Conservation (phyloP, 371 early-diverging fungal species). For the Rhizopus sp. region DNA sequence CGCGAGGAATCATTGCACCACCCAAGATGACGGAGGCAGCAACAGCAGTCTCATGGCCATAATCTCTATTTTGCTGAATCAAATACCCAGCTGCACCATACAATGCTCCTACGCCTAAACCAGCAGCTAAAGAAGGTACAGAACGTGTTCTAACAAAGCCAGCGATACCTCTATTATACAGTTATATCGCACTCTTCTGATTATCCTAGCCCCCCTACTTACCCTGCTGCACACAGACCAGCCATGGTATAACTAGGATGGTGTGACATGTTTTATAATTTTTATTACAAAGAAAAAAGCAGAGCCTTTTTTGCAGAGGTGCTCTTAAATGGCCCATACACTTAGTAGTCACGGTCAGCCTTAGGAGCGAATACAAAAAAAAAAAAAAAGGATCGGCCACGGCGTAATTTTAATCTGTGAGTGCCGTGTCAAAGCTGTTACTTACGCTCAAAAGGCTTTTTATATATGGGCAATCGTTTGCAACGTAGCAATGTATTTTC, state of each 20-base stretch:
- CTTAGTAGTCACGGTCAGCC: too few relatives aligned
- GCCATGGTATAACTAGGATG: slow-evolving; percentile 56
- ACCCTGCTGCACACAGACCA: slow-evolving; percentile 48
- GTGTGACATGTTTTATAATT: slow-evolving; percentile 33
- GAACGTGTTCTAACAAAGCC: slow-evolving; percentile 64
- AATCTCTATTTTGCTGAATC: slow-evolving; percentile 62
- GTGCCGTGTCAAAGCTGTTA: too few relatives aligned
- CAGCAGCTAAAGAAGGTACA: slow-evolving; percentile 65
- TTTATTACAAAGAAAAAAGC: slow-evolving; percentile 1
- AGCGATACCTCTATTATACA: slow-evolving; percentile 52
- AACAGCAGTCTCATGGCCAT: slow-evolving; percentile 66
- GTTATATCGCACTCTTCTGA: background rate
- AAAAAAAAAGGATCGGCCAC: too few relatives aligned
- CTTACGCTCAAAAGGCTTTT: too few relatives aligned
- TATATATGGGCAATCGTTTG: too few relatives aligned
- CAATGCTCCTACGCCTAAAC: slow-evolving; percentile 61
- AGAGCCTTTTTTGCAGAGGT: too few relatives aligned
- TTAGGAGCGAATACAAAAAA: too few relatives aligned
- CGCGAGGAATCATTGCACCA: slow-evolving; percentile 64
- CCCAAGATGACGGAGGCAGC: slow-evolving; percentile 58
- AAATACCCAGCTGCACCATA: slow-evolving; percentile 64
- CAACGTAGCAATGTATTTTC: too few relatives aligned
- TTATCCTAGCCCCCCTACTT: background rate
- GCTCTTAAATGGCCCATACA: too few relatives aligned
- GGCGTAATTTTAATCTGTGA: too few relatives aligned